Base-by-base conservation (phyloP, 768 basidiomycete genomes). In the Tubosaeta sp. region DNA sequence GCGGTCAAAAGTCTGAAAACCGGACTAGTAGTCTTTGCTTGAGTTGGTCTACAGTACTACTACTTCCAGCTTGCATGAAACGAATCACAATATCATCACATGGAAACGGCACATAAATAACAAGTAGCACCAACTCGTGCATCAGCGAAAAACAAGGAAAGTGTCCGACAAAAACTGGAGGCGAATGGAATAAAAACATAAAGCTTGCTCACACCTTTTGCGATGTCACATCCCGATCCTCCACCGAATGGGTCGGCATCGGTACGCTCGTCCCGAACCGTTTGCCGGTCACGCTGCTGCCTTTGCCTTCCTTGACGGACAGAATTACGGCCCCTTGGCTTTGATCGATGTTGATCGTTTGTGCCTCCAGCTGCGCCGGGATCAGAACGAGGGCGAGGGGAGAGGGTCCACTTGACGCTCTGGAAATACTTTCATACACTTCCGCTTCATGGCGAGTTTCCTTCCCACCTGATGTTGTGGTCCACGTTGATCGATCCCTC, bases 311-410 rank as follows among this genome's bases (percentile, higher is more conserved):
- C 70, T 74, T 80, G 52, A 85, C 81, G 32, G 82, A 84, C 48
- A 88, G 66, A 53, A 87, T 86, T 38, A 88, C 77, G 9, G 84
- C 82, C 1, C 86, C 86, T 61, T 88, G 86, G 34, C 76, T 78
- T 71, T 88, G 86, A 64, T 88, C 86, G 48, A 88, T 84, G 65
- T 86, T 86, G 59, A 88, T 85, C 57, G 84, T 87, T 71, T 87
- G n/a, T n/a, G n/a, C n/a, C n/a, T n/a, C n/a, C n/a, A n/a, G n/a
- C n/a, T n/a, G n/a, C n/a, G n/a, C n/a, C n/a, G n/a, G n/a, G n/a
- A n/a, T n/a, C n/a, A n/a, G n/a, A n/a, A n/a, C n/a, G n/a, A n/a
- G n/a, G n/a, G n/a, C n/a, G n/a, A n/a, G n/a, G n/a, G n/a, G n/a
- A n/a, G n/a, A n/a, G n/a, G n/a, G n/a, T n/a, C n/a, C n/a, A n/a